A percentile compares a stretch with the other conserved stretches of the same genome.
Conservation (phyloP, 371 early-diverging fungal species). For the Mucor saturninus region DNA sequence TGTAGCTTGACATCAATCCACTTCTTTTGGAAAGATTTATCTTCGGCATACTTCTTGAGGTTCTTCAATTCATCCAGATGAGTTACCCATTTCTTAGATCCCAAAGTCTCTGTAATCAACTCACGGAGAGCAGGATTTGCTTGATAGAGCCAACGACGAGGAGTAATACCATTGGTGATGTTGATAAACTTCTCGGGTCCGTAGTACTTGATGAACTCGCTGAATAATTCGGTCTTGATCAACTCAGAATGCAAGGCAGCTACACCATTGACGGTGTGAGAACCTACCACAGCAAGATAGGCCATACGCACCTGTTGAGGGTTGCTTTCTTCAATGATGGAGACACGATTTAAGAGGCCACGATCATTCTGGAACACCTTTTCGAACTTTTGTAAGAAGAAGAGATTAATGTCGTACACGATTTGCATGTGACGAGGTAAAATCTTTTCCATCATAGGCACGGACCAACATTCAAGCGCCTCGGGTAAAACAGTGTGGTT, state of each 20-base stretch:
- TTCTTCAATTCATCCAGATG: constrained; percentile 68
- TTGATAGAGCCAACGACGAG: constrained; percentile 93
- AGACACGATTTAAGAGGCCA: constrained; percentile 83
- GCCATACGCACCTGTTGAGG: constrained; percentile 94
- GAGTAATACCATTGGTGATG: constrained; percentile 94
- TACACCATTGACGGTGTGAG: constrained; percentile 93
- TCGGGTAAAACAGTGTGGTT: constrained; percentile 97
- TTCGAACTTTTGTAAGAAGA: constrained; percentile 92
- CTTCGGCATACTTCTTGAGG: constrained; percentile 62
- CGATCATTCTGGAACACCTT: constrained; percentile 82
- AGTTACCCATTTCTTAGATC: constrained; percentile 68
- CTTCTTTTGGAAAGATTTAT: constrained; percentile 72
- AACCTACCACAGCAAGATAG: constrained; percentile 69
- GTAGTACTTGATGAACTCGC: constrained; percentile 83
- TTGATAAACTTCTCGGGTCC: constrained; percentile 87
- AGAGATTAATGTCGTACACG: constrained; percentile 94
- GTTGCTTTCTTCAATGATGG: constrained; percentile 86
- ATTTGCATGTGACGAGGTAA: constrained; percentile 94
- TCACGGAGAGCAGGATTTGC: constrained; percentile 84
- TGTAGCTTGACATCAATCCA: constrained; percentile 87
- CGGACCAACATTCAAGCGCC: constrained; percentile 94
- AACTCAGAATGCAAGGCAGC: constrained; percentile 91
- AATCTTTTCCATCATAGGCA: constrained; percentile 85
- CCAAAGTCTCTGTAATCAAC: constrained; percentile 80
- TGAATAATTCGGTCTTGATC: constrained; percentile 82